A percentile compares a stretch with the other conserved stretches of the same genome.
These are phyloP conservation scores for Isoetes engelmannii DNA, from an alignment of 83 land plant genomes.

Conservation along the genomic window DNA sequence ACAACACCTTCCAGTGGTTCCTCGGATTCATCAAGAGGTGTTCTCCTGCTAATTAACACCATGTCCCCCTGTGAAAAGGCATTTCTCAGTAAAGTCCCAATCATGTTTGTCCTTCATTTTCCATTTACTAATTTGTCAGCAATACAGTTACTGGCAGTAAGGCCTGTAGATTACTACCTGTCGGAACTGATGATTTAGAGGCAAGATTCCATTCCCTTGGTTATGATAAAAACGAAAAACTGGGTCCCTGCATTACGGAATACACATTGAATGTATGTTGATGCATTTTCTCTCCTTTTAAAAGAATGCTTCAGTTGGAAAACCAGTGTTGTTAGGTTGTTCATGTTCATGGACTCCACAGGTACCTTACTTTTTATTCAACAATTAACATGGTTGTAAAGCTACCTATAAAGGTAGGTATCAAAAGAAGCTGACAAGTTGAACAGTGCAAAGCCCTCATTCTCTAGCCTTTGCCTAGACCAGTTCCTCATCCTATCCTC, in stretches of 20 bases:
- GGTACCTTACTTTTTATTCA: no score
- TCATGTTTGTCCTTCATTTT: neutral
- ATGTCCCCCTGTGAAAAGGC: slow-evolving; percentile 28
- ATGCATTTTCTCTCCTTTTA: no score
- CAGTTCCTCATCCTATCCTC: slow-evolving; percentile 29
- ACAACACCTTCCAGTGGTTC: slow-evolving; percentile 33
- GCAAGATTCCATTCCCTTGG: slow-evolving; percentile 30
- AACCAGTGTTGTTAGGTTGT: no score
- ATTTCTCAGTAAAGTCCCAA: neutral
- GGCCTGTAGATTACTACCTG: slow-evolving; percentile 18
- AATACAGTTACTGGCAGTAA: neutral
- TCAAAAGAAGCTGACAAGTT: slow-evolving; percentile 28
- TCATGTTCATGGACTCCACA: no score
- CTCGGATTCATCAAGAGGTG: slow-evolving; percentile 34
- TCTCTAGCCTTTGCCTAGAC: slow-evolving; percentile 28
- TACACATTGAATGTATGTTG: no score
- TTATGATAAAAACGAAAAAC: slow-evolving; percentile 18
- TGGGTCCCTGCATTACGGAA: slow-evolving; percentile 22
- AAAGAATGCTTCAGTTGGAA: no score
- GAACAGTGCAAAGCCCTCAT: slow-evolving; percentile 32
- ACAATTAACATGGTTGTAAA: no score
- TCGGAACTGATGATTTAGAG: slow-evolving; percentile 33
- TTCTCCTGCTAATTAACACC: slow-evolving; percentile 26
- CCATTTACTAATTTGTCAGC: neutral
- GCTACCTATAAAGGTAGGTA: slow-evolving; percentile 25